Evolutionary conservation across 1,284 basidiomycete species (phyloP).

Genomic region (Sporisorium scitamineum): DNA sequence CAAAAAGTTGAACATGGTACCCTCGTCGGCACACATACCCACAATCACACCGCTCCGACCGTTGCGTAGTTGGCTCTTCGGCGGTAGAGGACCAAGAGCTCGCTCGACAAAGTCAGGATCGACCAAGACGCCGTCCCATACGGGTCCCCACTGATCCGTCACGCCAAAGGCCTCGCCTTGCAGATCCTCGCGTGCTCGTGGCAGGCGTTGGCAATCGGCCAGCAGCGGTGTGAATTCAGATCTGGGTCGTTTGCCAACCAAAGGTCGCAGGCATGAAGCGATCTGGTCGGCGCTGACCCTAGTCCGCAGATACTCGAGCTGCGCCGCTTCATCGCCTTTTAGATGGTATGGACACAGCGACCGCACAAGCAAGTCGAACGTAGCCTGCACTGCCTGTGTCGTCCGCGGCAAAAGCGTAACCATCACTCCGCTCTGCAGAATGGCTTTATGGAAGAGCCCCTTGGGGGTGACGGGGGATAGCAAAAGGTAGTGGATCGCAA

Average conservation of each 20-base stretch:
- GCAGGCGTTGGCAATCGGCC: constrained; percentile 5
- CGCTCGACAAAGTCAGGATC: constrained; percentile 24
- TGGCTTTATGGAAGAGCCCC: constrained; percentile 46
- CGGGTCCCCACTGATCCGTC: constrained; percentile 46
- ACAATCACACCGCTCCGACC: constrained; percentile 40
- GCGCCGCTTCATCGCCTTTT: constrained; percentile 25
- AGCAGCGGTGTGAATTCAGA: constrained; percentile 34
- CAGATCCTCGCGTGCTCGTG: constrained; percentile 27
- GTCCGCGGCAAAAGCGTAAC: constrained; percentile 44
- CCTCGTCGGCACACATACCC: constrained; percentile 52
- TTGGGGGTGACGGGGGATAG: constrained; percentile 24
- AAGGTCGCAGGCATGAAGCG: constrained; percentile 13
- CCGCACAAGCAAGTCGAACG: constrained; percentile 33
- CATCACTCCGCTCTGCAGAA: constrained; percentile 46
- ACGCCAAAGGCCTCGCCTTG: constrained; percentile 6
- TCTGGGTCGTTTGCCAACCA: constrained; percentile 42
- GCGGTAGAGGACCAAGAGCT: constrained; percentile 20
- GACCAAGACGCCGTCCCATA: constrained; percentile 53
- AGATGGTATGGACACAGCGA: constrained; percentile 28
- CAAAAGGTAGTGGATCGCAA: constrained; percentile 50
- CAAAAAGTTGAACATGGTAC: constrained; percentile 56
- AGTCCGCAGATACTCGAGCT: constrained; percentile 38
- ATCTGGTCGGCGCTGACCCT: constrained; percentile 38
- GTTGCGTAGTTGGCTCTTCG: constrained; percentile 30
- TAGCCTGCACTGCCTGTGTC: constrained; percentile 41